Evolutionary conservation across 1,284 basidiomycete genomes (phyloP), one percentile per base, ranked within the genome.

Genomic region (Cutaneotrichosporon spelunceum): DNA sequence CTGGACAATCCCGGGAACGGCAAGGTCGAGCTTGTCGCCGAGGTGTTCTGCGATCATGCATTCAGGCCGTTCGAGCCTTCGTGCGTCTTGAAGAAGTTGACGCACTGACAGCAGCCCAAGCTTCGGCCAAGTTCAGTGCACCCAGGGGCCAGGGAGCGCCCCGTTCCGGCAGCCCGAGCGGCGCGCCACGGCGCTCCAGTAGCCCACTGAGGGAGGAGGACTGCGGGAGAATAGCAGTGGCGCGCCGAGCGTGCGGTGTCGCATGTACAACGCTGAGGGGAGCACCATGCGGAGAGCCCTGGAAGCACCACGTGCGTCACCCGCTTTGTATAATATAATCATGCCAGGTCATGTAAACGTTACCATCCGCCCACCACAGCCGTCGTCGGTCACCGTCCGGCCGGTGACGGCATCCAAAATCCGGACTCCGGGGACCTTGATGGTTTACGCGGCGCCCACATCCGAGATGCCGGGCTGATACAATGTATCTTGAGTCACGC

Each of bases 21-120:
- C 19, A 24, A 14, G 21, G 27, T 64, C 42, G 36, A 33, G 48
- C 63, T 64, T 42, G 53, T 53, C 33, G 63, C 56, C 26, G 63
- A 64, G 56, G 58, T 64, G 42, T 64, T 59, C 53, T 47, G 48
- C 63, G 59, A 64, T 30, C 36, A 14, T 5, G 60, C 54, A 21
- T n/a, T 56, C 27, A 26, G 48, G n/a, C 45, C 45, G 4, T 27
- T 23, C 48, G 19, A 52, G 21, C 34, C 48, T 16, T 30, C 27
- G 57, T 59, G 52, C 33, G 57, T 59, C 19, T 10, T 4, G 48
- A 19, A 11, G 27, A 26, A 21, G 45, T 26, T 4, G 14, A 9
- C 45, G 9, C 11, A 11, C 45, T 47, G 45, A 47, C 23, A 24
- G 14, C 45, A 47, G 45, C 3, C 45, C 45, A 26, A 47, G 8